These are phyloP conservation scores for Podila minutissima DNA, from an alignment of 192 early-diverging fungal species.

Conservation along the genomic window DNA sequence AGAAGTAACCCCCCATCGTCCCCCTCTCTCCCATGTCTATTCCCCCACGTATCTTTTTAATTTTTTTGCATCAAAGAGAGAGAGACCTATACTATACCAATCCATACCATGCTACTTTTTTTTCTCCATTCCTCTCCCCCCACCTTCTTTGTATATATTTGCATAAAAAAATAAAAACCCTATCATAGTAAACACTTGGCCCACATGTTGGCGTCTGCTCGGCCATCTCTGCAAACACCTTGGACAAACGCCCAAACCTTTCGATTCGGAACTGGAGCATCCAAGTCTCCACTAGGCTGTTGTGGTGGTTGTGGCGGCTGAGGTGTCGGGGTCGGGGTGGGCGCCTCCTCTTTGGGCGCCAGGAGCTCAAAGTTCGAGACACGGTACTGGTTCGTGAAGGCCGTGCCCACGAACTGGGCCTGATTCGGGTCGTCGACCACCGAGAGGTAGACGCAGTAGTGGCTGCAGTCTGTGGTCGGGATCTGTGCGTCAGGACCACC, in stretches of 20 bases:
- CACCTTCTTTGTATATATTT: background rate
- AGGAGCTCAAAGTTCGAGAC: conserved; percentile 13
- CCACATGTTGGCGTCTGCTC: conserved; percentile 26
- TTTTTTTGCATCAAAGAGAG: no score
- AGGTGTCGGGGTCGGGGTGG: no score
- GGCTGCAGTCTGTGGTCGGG: conserved; percentile 19
- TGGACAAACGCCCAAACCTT: conserved; percentile 36
- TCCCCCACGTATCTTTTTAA: no score
- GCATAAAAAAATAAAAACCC: background rate
- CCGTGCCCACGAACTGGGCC: conserved; percentile 26
- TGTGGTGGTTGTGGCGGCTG: background rate
- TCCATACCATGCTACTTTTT: background rate
- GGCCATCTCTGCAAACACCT: conserved; percentile 30
- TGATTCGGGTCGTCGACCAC: background rate
- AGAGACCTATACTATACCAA: no score
- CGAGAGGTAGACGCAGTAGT: conserved; percentile 30
- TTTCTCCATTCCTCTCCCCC: background rate
- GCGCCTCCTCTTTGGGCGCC: no score
- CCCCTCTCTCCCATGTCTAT: no score
- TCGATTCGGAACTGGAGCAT: background rate
- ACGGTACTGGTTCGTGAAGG: conserved; percentile 25
- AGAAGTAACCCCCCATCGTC: no score
- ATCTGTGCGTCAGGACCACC: background rate
- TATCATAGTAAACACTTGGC: background rate
- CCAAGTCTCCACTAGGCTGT: background rate